phyloP scores from a whole-genome alignment of 2,329 filamentous ascomycete species.

The Fusarium domesticum region DNA sequence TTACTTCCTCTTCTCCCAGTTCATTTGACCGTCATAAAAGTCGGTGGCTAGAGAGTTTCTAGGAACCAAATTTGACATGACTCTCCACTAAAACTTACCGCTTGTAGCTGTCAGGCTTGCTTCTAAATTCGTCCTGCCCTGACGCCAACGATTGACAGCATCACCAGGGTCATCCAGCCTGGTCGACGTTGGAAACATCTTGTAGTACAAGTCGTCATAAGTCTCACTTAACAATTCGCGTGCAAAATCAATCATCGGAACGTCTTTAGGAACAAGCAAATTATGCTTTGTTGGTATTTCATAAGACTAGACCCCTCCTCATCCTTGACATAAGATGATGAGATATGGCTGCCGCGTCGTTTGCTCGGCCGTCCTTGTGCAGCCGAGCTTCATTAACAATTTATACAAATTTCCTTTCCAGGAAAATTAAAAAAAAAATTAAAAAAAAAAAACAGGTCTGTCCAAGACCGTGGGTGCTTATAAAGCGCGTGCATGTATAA shows the following conservation, averaged over 20 bases:
- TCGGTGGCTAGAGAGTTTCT: too few relatives aligned
- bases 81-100: too few relatives aligned
- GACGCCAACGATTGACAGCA: too few relatives aligned
- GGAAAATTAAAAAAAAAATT: constrained; percentile 5
- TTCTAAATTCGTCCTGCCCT: too few relatives aligned
- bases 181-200: too few relatives aligned
- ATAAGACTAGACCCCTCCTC: constrained; percentile 11
- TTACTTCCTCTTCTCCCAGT: too few relatives aligned
- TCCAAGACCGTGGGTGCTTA: constrained; percentile 21
- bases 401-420: constrained; percentile 10
- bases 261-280: constrained; percentile 12
- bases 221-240: constrained; percentile 1
- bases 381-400: constrained; percentile 24
- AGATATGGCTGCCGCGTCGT: constrained; percentile 3
- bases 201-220: not conserved
- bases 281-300: constrained; percentile 19
- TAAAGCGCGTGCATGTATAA: constrained; percentile 18
- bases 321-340: constrained; percentile 7
- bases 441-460: constrained; percentile 20
- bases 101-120: too few relatives aligned
- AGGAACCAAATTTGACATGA: too few relatives aligned
- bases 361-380: constrained; percentile 15
- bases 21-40: too few relatives aligned
- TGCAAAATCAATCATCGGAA: not conserved
- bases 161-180: too few relatives aligned